Evolutionary conservation across 2,329 filamentous ascomycete species (phyloP).

Genomic region (Penicillium sp.): DNA sequence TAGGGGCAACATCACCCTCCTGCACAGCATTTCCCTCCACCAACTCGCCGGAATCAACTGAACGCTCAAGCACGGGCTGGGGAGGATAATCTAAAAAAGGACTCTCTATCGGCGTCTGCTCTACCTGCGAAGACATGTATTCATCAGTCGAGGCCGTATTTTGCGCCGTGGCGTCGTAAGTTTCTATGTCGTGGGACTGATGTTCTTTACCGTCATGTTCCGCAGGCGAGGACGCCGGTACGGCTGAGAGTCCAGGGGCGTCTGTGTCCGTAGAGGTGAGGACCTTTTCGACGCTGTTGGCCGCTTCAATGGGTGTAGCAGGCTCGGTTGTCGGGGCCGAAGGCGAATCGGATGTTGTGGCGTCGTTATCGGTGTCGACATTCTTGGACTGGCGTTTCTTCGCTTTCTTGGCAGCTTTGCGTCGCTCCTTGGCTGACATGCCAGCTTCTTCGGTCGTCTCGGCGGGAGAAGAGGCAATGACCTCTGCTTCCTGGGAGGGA

Average conservation of each 20-base stretch:
- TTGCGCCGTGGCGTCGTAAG: conserved; percentile 38
- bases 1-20: conserved; percentile 5
- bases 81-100: conserved; percentile 34
- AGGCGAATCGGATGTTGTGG: neutral
- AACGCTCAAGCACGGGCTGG: conserved; percentile 33
- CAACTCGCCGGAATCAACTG: conserved; percentile 23
- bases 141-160: conserved; percentile 47
- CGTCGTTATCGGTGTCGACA: conserved; percentile 24
- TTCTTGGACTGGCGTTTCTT: conserved; percentile 39
- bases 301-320: conserved; percentile 3
- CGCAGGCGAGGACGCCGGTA: conserved; percentile 35
- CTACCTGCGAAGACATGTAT: conserved; percentile 46
- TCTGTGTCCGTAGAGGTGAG: conserved; percentile 19
- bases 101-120: conserved; percentile 37
- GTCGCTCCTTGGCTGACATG: conserved; percentile 41
- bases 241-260: conserved; percentile 23
- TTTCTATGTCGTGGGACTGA: conserved; percentile 44
- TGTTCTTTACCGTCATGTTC: conserved; percentile 49
- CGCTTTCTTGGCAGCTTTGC: conserved; percentile 53
- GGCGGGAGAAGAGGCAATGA: neutral
- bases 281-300: conserved; percentile 14
- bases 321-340: too few species aligned
- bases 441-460: conserved; percentile 22
- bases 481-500: conserved; percentile 5
- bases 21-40: conserved; percentile 12